Evolutionary conservation across 2,329 filamentous ascomycete species (phyloP).

Genomic region (Penicillium sp.): DNA sequence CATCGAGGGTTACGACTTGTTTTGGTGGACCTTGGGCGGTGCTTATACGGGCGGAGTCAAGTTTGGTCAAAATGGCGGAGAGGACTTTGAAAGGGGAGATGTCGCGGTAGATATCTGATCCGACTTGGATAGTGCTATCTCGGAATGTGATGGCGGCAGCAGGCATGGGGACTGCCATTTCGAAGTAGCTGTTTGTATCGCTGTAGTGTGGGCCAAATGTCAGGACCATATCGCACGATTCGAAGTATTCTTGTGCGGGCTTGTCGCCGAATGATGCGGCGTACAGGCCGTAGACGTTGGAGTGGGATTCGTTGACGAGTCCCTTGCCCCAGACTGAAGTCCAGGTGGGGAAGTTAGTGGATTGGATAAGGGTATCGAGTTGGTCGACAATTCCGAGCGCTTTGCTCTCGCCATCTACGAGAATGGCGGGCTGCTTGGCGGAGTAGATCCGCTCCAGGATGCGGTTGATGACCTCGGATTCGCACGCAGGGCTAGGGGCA

Average conservation of each 20-base stretch:
- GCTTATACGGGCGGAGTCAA: constrained; percentile 58
- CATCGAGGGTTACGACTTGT: constrained; percentile 9
- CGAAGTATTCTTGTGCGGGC: constrained; percentile 34
- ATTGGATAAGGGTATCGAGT: constrained; percentile 45
- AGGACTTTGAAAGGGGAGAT: constrained; percentile 78
- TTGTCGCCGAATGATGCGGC: constrained; percentile 43
- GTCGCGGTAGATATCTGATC: constrained; percentile 76
- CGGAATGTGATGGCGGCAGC: constrained; percentile 81
- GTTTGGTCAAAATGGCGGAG: constrained; percentile 63
- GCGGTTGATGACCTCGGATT: constrained; percentile 25
- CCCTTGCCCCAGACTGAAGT: constrained; percentile 53
- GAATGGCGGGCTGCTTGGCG: constrained; percentile 51
- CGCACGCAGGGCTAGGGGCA: constrained; percentile 10
- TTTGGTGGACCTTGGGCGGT: constrained; percentile 41
- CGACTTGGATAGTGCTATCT: constrained; percentile 69
- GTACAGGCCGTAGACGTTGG: constrained; percentile 54
- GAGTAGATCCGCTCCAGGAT: constrained; percentile 46
- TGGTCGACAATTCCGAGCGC: constrained; percentile 43
- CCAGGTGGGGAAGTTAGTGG: constrained; percentile 50
- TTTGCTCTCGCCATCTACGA: constrained; percentile 54
- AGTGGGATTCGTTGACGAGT: constrained; percentile 49
- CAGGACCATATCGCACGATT: constrained; percentile 42
- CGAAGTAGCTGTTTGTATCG: constrained; percentile 62
- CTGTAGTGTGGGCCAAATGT: constrained; percentile 37
- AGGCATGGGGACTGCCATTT: constrained; percentile 75